Evolutionary conservation across 2,329 filamentous ascomycete species (phyloP).

Genomic region (Celoporthe dispersa): DNA sequence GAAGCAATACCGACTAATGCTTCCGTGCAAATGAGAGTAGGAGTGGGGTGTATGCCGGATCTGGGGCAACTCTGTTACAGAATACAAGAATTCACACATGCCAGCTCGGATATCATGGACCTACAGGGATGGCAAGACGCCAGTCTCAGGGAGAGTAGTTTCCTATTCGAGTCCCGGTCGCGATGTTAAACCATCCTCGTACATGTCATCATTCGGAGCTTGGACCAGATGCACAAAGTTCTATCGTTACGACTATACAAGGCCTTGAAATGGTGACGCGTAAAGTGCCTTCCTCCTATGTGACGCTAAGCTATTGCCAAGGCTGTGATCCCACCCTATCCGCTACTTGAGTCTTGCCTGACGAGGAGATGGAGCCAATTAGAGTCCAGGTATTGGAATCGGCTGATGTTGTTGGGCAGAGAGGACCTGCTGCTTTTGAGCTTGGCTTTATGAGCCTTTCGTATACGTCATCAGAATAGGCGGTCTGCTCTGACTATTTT

Average conservation of each 20-base stretch:
- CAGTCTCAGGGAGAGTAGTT: too few species aligned
- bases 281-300: neutral
- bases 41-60: too few species aligned
- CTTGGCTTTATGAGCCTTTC: neutral
- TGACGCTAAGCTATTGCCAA: constrained; percentile 10
- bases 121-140: too few species aligned
- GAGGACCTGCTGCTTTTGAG: constrained; percentile 10
- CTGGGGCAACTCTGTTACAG: too few species aligned
- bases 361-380: neutral
- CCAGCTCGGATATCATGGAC: too few species aligned
- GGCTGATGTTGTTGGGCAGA: neutral
- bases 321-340: neutral
- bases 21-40: too few species aligned
- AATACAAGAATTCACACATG: too few species aligned
- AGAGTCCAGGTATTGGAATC: neutral
- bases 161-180: too few species aligned
- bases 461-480: neutral
- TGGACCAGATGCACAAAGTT: neutral
- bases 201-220: neutral
- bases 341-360: neutral
- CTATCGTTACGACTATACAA: neutral
- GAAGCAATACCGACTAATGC: too few species aligned
- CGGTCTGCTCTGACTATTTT: neutral
- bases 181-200: too few species aligned
- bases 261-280: neutral